A percentile compares a stretch with the other conserved stretches of the same genome.
Evolutionary conservation across 73 alveolate species (phyloP).

Genomic region (Paramecium sonneborni): DNA sequence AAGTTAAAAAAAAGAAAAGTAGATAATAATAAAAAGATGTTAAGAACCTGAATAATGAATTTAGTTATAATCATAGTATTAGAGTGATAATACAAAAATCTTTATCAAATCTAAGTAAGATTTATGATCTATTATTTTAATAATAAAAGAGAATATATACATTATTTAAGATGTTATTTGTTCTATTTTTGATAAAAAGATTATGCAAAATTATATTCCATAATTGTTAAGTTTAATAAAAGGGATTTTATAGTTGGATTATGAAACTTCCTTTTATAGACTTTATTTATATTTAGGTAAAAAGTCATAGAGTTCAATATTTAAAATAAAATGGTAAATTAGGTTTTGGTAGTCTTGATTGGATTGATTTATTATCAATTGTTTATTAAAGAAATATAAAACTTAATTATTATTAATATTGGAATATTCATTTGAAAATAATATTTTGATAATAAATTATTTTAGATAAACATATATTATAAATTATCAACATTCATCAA

Average conservation of each 20-base stretch:
- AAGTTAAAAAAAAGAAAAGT: neutral
- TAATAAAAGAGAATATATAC: conserved; percentile 25
- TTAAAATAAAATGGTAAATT: conserved; percentile 8
- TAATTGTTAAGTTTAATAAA: neutral
- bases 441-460: neutral
- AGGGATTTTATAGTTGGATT: conserved; percentile 13
- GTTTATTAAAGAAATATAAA: neutral
- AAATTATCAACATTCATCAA: conserved; percentile 11
- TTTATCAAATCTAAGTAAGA: conserved; percentile 19
- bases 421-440: neutral
- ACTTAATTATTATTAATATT: neutral
- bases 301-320: conserved; percentile 43
- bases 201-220: neutral
- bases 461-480: neutral
- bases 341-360: neutral
- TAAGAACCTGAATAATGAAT: neutral
- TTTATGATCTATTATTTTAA: neutral
- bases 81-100: neutral
- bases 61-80: neutral
- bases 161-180: neutral
- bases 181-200: conserved; percentile 7
- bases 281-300: neutral
- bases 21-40: neutral
- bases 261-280: conserved; percentile 18
- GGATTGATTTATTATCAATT: conserved; percentile 16